Evolutionary conservation across 2,329 filamentous ascomycete genomes (phyloP).

Genomic region (Xylariaceae sp.): DNA sequence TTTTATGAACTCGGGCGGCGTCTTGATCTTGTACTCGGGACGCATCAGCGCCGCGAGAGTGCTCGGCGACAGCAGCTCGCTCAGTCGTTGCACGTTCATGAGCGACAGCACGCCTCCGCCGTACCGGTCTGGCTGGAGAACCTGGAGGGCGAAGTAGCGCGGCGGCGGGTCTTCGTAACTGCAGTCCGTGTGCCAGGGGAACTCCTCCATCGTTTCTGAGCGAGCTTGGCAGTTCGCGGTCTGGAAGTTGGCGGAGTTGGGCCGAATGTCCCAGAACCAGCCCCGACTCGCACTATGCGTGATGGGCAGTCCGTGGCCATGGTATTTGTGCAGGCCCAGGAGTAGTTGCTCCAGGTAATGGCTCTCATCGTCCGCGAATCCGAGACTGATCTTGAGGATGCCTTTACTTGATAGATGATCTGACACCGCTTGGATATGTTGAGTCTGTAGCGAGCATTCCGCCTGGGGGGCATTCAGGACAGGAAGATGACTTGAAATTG

Average conservation of each 20-base stretch:
- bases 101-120: constrained; percentile 35
- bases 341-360: constrained; percentile 34
- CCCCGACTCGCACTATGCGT: constrained; percentile 37
- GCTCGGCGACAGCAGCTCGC: background rate
- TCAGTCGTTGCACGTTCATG: constrained; percentile 8
- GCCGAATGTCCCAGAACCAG: constrained; percentile 43
- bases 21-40: constrained; percentile 7
- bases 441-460: background rate
- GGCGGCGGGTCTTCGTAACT: constrained; percentile 38
- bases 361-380: constrained; percentile 32
- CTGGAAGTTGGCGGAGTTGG: constrained; percentile 28
- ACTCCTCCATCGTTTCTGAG: constrained; percentile 39
- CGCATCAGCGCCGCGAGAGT: constrained; percentile 1
- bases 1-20: constrained; percentile 5
- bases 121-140: constrained; percentile 37
- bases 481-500: background rate
- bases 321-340: constrained; percentile 30
- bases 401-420: constrained; percentile 19
- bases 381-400: constrained; percentile 34
- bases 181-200: constrained; percentile 43
- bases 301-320: constrained; percentile 37
- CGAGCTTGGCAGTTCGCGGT: constrained; percentile 33
- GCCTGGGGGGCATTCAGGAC: background rate
- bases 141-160: constrained; percentile 38
- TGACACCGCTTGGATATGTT: background rate